Evolutionary conservation across 164 flowering plant species (phyloP), one percentile per base, ranked within the genome.

Genomic region (Pachysandra terminalis): DNA sequence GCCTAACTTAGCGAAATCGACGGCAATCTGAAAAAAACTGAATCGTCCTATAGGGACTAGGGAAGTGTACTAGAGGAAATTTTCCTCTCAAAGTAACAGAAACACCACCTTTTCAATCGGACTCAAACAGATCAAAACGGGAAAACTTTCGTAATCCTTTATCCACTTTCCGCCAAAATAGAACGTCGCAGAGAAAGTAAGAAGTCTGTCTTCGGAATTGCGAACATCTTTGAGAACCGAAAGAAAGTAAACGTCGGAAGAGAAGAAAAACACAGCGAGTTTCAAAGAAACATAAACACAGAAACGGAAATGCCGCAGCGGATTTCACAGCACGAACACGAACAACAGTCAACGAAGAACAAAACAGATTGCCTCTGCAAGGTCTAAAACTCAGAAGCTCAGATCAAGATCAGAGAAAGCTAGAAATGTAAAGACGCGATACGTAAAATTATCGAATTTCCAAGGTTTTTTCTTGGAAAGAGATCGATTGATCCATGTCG

Each of bases 391-490:
- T 5, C 51, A 12, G 40, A 24, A 21, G 51, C 48, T 54, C 17
- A 3, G 25, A 15, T 37, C 40, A 41, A 32, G 63, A 40, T 48
- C 58, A 19, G 55, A 56, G 17, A 14, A 40, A 35, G 68, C 61
- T 61, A 59, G 45, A 69, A 61, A 74, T 66, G 66, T 57, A 71
- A 57, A 66, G 58, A 66, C 77, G 65, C 14, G 5, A 63, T 59
- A 69, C 61, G 19, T 35, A 14, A 56, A 32, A 32, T 56, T n/a
- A 5, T 22, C 21, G 26, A n/a, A 16, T 23, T 25, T 26, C 9
- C 19, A 59, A 27, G 40, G 9, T 57, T 41, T 24, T 21, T 4
- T 22, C 19, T 55, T 10, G 37, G 13, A 45, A 27, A 15, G 48
- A 68, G 41, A 27, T n/a, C n/a, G n/a, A n/a, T n/a, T n/a, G n/a